These are phyloP conservation scores for Suillus cothurnatus DNA, from an alignment of 768 basidiomycete genomes.

Conservation along the genomic window DNA sequence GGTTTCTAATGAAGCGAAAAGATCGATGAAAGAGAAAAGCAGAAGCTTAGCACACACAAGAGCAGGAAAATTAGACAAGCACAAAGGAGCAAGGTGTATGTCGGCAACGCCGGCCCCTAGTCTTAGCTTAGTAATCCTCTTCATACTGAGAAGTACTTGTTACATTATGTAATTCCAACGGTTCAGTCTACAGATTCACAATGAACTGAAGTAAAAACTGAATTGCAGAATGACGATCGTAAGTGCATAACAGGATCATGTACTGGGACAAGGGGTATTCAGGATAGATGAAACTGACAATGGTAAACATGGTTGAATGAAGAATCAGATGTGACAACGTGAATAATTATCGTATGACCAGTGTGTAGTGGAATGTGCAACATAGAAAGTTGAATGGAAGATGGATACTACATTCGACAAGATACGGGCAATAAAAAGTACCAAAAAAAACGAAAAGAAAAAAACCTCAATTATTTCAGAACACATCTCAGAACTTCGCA, in stretches of 20 bases:
- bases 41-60: no score
- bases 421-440: background rate
- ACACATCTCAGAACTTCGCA: conserved; percentile 27
- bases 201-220: background rate
- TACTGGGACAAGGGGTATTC: background rate
- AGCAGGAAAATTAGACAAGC: no score
- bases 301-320: background rate
- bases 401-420: background rate
- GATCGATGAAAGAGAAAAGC: no score
- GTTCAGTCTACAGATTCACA: background rate
- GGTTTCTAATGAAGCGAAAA: no score
- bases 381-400: background rate
- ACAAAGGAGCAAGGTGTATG: no score
- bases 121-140: no score
- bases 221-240: background rate
- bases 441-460: background rate
- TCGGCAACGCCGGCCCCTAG: no score
- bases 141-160: background rate
- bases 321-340: background rate
- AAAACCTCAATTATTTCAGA: background rate
- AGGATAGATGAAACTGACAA: background rate
- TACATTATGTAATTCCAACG: background rate
- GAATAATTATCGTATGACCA: background rate
- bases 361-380: background rate
- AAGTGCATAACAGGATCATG: background rate